A percentile compares a stretch with the other conserved stretches of the same genome.
Conservation (phyloP, 2,329 filamentous ascomycete species). For the Colletotrichum spinosum region DNA sequence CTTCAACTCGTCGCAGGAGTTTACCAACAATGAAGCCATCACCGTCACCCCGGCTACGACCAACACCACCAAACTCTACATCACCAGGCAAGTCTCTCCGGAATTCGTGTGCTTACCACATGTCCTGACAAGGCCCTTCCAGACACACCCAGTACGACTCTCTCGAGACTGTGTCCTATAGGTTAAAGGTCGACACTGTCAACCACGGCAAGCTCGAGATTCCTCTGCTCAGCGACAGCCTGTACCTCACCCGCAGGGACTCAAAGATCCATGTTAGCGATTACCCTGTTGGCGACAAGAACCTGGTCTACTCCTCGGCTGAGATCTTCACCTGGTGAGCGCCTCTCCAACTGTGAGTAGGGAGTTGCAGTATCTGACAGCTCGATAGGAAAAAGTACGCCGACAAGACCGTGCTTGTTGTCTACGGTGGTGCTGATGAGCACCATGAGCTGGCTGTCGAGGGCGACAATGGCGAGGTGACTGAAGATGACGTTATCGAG, state of each 20-base stretch:
- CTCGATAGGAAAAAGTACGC: constrained; percentile 63
- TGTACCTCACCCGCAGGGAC: constrained; percentile 69
- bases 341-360: too few species aligned
- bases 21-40: constrained; percentile 56
- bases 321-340: constrained; percentile 70
- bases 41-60: constrained; percentile 69
- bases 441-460: constrained; percentile 67
- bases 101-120: too few species aligned
- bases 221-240: constrained; percentile 64
- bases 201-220: constrained; percentile 62
- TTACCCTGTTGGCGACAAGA: constrained; percentile 68
- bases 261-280: constrained; percentile 73
- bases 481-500: constrained; percentile 28
- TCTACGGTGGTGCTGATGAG: constrained; percentile 71
- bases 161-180: constrained; percentile 67
- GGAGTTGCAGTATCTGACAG: not conserved
- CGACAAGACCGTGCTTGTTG: constrained; percentile 66
- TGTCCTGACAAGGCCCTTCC: not conserved
- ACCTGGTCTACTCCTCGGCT: constrained; percentile 73
- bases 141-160: constrained; percentile 72
- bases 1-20: constrained; percentile 41
- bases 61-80: constrained; percentile 67
- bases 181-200: constrained; percentile 67
- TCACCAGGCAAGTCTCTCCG: constrained; percentile 42
- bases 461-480: constrained; percentile 12